Base-by-base conservation (phyloP, 352 stramenopile genomes). In the Pythium monospermum region DNA sequence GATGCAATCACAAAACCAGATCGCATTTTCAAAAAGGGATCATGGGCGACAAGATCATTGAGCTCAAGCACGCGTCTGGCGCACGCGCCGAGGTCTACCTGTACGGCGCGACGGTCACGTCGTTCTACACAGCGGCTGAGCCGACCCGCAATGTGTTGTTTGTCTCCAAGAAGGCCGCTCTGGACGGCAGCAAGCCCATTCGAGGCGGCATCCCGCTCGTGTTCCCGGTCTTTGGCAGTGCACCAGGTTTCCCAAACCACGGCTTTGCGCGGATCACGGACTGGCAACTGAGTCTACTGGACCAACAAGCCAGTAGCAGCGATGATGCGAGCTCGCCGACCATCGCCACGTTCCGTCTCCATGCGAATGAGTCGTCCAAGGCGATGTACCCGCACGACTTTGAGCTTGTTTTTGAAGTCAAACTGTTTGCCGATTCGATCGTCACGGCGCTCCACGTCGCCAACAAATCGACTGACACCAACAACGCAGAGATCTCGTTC, bases 191-290 rank as follows among this genome's bases (percentile, higher is more conserved):
- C 49, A 98, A 98, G 62, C 81, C 95, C 28, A 97, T 98, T 58
- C 87, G 96, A 32, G 96, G 96, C 49, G 94, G 94, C 28, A 97
- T 98, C 41, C 96, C 96, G 28, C 64, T 99, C 19, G 94, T 98
- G 33, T 99, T 98, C 73, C 96, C 96, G 28, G 87, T 98, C 44
- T 99, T 99, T 66, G 94, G 94, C 49, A 71, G 67, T 32, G 81
- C 77, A 6, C 52, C 71, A n/a, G 79, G 74, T 7, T 95, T 96
- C 57, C 87, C 87, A 1, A 94, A 96, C 61, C 96, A 99, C 74
- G 96, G 96, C 26, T 97, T 98, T 66, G 84, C 93, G 30, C 86
- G 96, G 32, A 86, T 68, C 25, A 79, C 64, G 26, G 46, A 87
- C 37, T 93, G 83, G 83, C 70, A 66, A 49, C 65, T 90, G 27